Base-by-base conservation (phyloP, 805 yeast species). In the Metschnikowia reukaufii region DNA sequence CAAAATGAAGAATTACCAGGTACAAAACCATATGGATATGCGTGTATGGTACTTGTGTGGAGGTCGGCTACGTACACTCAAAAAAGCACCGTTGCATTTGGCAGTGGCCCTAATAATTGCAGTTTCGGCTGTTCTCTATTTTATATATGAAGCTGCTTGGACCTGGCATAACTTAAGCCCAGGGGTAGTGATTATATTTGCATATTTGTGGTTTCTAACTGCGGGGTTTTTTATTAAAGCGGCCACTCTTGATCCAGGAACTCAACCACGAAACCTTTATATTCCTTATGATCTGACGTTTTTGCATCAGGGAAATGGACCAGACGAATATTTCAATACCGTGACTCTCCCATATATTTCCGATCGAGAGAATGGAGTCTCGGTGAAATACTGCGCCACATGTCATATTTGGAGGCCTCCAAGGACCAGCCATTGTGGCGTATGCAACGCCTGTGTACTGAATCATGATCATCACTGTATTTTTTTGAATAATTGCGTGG, bases 381-480 rank as follows among this genome's bases (percentile, higher is more conserved):
- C 66, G 3, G 68, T 80, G 19, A 79, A 79, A 55, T 84, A 83
- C 60, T 84, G 91, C 56, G 39, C 67, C 27, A 72, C 76, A 4
- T 73, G 77, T 50, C 74, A 70, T 45, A 63, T 72, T 13, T 87
- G 95, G 92, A 65, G 92, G 53, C 84, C 89, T 8, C 88, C 90
- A 1, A 66, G 95, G 44, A 67, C 70, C 16, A 65, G 71, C 50
- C 96, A 88, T 63, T 88, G 96, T 58, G 73, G 83, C 1, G 70
- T 72, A 2, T 88, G 96, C 65, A 80, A 79, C 51, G 70, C 72
- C 6, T 88, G 96, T 58, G 70, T 86, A 16, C 62, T 78, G 9
- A 56, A 77, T 39, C 84, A 80, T 56, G 96, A 88, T 56, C 92
- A 85, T 60, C 91, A 85, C 62, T 85, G 91, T 59, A 55, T 72